Conservation (phyloP, 129 eudicot species). For the Calendula officinalis region DNA sequence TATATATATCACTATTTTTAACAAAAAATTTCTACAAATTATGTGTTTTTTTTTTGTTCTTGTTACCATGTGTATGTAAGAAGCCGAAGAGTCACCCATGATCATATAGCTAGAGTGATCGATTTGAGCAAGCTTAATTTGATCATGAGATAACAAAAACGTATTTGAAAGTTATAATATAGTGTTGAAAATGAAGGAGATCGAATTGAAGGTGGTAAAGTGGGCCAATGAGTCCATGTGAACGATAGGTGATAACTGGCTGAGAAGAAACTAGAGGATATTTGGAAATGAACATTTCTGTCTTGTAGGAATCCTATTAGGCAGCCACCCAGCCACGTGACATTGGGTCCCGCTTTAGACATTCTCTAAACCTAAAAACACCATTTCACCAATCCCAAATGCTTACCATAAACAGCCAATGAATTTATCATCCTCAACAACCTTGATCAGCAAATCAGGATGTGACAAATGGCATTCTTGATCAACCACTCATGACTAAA, state of each 20-base stretch:
- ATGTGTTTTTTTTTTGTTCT: background rate
- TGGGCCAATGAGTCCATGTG: conserved; percentile 72
- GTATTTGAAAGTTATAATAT: conserved; percentile 19
- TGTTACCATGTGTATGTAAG: conserved; percentile 81
- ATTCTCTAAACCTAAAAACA: conserved; percentile 3
- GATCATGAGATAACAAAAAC: conserved; percentile 33
- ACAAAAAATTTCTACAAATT: background rate
- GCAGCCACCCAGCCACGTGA: conserved; percentile 55
- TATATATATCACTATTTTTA: background rate
- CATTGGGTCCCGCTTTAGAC: conserved; percentile 30
- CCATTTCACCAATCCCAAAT: conserved; percentile 10
- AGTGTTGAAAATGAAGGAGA: conserved; percentile 29
- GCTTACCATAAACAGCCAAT: conserved; percentile 27
- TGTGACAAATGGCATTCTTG: conserved; percentile 35
- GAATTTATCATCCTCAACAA: conserved; percentile 34
- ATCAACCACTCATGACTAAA: conserved; percentile 11
- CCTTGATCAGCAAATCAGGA: conserved; percentile 30
- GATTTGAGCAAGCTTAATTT: background rate
- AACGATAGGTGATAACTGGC: conserved; percentile 69
- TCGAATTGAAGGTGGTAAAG: conserved; percentile 20
- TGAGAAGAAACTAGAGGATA: conserved; percentile 72
- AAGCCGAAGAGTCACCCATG: conserved; percentile 77
- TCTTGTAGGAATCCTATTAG: conserved; percentile 41
- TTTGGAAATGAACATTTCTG: conserved; percentile 67
- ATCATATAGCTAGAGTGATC: conserved; percentile 24